Evolutionary conservation across 768 basidiomycete species (phyloP).

Genomic region (Mycena rebaudengoi): DNA sequence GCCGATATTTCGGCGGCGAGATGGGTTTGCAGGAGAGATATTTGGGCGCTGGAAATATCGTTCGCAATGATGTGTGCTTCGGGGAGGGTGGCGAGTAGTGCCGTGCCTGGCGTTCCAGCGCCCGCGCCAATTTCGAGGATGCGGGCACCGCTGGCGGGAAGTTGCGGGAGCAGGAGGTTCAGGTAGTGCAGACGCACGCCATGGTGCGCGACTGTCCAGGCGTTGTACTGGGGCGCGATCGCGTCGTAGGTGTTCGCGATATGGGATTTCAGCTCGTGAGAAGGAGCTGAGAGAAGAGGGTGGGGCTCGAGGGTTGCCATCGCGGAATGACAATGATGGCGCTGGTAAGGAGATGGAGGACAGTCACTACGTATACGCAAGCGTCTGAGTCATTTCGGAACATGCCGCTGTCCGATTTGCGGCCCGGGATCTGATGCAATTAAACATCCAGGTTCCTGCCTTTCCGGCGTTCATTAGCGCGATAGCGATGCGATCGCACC

Average conservation of each 20-base stretch:
- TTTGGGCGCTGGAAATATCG: conserved; percentile 3
- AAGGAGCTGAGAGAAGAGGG: conserved; percentile 10
- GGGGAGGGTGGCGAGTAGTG: background rate
- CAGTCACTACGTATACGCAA: too few species aligned
- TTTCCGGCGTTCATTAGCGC: too few species aligned
- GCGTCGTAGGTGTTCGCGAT: conserved; percentile 10
- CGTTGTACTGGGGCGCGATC: conserved; percentile 4
- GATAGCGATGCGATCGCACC: too few species aligned
- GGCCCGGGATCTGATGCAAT: too few species aligned
- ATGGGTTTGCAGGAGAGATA: background rate
- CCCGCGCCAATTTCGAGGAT: conserved; percentile 12
- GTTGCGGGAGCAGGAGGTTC: conserved; percentile 3
- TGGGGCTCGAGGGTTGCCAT: too few species aligned
- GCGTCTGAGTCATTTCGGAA: too few species aligned
- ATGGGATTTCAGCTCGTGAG: conserved; percentile 7
- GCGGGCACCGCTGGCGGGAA: background rate
- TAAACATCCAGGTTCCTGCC: too few species aligned
- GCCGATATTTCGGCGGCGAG: conserved; percentile 9
- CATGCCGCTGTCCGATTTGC: too few species aligned
- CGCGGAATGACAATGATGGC: too few species aligned
- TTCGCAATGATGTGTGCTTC: conserved; percentile 7
- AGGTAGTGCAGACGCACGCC: conserved; percentile 4
- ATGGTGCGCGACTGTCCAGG: conserved; percentile 11
- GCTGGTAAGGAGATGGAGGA: too few species aligned
- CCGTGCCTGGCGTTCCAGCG: conserved; percentile 7